phyloP scores from a whole-genome alignment of 1,284 basidiomycete species.

The Heterobasidion irregulare region DNA sequence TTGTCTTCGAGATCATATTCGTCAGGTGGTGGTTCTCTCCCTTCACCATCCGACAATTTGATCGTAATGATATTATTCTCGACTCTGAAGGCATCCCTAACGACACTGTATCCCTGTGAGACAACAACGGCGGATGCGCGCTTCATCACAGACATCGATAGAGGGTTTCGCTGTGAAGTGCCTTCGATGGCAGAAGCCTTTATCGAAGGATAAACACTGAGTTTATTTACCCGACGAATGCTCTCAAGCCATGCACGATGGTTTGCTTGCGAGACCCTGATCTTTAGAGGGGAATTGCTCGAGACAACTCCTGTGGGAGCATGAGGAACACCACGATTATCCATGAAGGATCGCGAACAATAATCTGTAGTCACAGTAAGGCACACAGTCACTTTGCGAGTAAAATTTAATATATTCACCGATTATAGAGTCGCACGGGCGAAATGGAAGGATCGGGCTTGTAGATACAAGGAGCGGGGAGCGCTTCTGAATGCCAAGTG shows the following conservation, averaged over 20 bases:
- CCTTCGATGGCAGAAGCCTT: background rate
- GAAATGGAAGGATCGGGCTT: no score
- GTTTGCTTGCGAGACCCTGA: no score
- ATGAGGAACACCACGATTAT: no score
- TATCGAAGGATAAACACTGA: background rate
- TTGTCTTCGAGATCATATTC: background rate
- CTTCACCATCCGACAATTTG: background rate
- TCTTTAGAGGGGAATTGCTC: no score
- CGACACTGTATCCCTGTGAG: background rate
- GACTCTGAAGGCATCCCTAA: background rate
- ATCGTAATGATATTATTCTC: background rate
- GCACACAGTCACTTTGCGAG: no score
- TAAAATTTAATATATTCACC: no score
- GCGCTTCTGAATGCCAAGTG: no score
- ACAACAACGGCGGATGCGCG: background rate
- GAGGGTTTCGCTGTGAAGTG: background rate
- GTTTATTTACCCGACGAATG: background rate
- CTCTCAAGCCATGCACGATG: background rate
- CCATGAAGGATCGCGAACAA: no score
- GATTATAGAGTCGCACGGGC: no score
- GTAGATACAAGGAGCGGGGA: no score
- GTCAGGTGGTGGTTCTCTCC: background rate
- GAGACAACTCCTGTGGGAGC: no score
- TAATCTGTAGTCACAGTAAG: no score
- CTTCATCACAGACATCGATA: background rate